Percentiles rank a stretch among this genome's conserved stretches.
Conservation (phyloP, 1,139 yeast species). For the Blastobotrys illinoisensis region DNA sequence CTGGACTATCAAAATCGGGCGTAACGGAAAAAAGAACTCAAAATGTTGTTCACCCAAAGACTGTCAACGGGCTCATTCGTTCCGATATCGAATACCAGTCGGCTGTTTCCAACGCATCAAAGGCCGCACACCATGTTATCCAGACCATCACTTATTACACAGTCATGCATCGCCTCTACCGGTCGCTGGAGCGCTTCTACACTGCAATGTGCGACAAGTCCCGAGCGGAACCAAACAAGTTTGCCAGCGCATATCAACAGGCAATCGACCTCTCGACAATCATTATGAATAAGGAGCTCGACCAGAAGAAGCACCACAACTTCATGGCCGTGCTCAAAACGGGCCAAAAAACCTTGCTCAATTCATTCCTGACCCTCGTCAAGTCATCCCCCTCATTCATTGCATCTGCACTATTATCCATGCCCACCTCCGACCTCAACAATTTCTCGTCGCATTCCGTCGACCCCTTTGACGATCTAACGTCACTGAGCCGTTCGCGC, state of each 20-base stretch:
- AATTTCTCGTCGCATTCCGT: slow-evolving; percentile 17
- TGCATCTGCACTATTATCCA: slow-evolving; percentile 28
- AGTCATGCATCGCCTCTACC: slow-evolving; percentile 22
- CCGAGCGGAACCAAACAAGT: slow-evolving; percentile 22
- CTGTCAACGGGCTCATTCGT: slow-evolving; percentile 21
- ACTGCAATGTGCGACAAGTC: slow-evolving; percentile 14
- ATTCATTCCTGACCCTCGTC: slow-evolving; percentile 31
- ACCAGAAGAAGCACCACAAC: slow-evolving; percentile 13
- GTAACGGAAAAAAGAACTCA: not conserved
- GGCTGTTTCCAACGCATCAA: slow-evolving; percentile 15
- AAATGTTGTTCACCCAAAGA: not conserved
- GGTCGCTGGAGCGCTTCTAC: slow-evolving; percentile 18
- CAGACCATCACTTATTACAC: slow-evolving; percentile 23
- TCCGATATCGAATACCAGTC: slow-evolving; percentile 18
- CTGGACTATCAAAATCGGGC: not conserved
- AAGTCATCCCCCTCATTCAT: slow-evolving; percentile 35
- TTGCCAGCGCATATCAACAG: slow-evolving; percentile 23
- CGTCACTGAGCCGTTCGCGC: slow-evolving; percentile 24
- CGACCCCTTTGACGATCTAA: slow-evolving; percentile 26
- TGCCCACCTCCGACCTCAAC: slow-evolving; percentile 24
- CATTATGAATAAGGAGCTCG: slow-evolving; percentile 20
- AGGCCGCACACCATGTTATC: slow-evolving; percentile 20
- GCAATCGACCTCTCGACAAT: slow-evolving; percentile 23
- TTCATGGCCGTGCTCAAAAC: slow-evolving; percentile 20
- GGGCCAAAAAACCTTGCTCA: slow-evolving; percentile 28